Evolutionary conservation across 208 protist genomes (phyloP), one percentile per base, ranked within the genome.

Genomic region (Leishmania tarentolae): DNA sequence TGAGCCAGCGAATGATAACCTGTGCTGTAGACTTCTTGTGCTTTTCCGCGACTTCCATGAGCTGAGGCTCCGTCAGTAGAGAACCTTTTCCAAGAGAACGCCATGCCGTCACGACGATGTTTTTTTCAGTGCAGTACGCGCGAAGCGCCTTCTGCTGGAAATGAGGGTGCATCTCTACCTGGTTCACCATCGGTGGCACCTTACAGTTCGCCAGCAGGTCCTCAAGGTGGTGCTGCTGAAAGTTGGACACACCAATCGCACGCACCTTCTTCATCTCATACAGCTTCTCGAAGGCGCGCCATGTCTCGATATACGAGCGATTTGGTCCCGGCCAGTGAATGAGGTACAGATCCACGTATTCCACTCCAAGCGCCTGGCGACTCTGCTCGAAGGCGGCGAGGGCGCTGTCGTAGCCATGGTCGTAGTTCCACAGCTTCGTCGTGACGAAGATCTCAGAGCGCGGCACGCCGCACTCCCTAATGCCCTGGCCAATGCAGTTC

Each of bases 331-430:
- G 98, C 94, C 96, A 99, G 86, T 99, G 99, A 66, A 99, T 98
- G 15, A 99, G 87, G 80, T 98, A 99, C 35, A 99, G 85, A 83
- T 99, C 98, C 11, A 99, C 69, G 83, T 99, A 99, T 17, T 98
- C 86, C 6, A 99, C n/a, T 3, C 84, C 85, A 4, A 99, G 89
- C 24, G 93, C 85, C 47, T 83, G 71, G 24, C 97, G 83, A 53
- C 96, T 98, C n/a, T 87, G 50, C 61, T 95, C 92, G 72, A 91
- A 92, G 21, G 87, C 84, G 21, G 81, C 78, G 46, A 99, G 89
- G 8, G 90, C 72, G 47, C 94, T 89, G 56, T 93, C 86, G 78
- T 86, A 93, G 57, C 90, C 87, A 69, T 92, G 88, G 66, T 94
- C 89, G 44, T 82, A 35, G 79, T 94, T 95, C 86, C 89, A 94